Conservation (phyloP, 2,329 filamentous ascomycete genomes). For the Cordyceps tenuipes region DNA sequence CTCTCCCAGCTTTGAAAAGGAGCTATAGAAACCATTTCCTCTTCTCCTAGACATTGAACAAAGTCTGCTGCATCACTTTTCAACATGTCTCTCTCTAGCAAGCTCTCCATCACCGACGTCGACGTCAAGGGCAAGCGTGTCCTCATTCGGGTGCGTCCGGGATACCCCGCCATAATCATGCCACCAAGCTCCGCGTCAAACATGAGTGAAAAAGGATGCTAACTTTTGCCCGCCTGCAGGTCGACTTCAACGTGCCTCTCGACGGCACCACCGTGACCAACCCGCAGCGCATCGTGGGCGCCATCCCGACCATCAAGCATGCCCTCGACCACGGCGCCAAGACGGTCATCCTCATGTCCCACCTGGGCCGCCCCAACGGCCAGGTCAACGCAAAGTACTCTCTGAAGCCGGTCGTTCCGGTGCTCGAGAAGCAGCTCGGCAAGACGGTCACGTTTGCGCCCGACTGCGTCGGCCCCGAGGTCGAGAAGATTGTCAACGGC, state of each 20-base stretch:
- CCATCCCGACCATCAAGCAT: slow-evolving; percentile 90
- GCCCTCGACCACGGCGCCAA: slow-evolving; percentile 85
- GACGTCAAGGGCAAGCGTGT: slow-evolving; percentile 98
- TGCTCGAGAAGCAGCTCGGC: slow-evolving; percentile 83
- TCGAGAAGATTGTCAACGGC: slow-evolving; percentile 81
- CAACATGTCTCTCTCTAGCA: slow-evolving; percentile 95
- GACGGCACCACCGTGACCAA: slow-evolving; percentile 92
- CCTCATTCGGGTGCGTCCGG: slow-evolving; percentile 75
- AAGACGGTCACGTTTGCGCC: slow-evolving; percentile 81
- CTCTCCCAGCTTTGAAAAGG: background rate
- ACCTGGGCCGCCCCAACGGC: slow-evolving; percentile 92
- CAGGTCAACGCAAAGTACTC: slow-evolving; percentile 88
- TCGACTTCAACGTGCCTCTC: slow-evolving; percentile 99
- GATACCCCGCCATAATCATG: slow-evolving; percentile 23
- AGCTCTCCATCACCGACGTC: slow-evolving; percentile 92
- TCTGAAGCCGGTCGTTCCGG: slow-evolving; percentile 80
- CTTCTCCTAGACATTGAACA: background rate
- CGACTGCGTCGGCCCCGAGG: slow-evolving; percentile 83
- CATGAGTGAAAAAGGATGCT: background rate
- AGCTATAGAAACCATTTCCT: background rate
- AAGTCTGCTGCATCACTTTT: slow-evolving; percentile 12
- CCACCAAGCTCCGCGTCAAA: background rate
- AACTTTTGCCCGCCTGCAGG: slow-evolving; percentile 43
- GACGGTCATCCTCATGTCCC: slow-evolving; percentile 94
- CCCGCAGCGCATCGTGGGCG: slow-evolving; percentile 95